Evolutionary conservation across 1,284 basidiomycete genomes (phyloP).

Genomic region (Rhodotorula mucilaginosa): DNA sequence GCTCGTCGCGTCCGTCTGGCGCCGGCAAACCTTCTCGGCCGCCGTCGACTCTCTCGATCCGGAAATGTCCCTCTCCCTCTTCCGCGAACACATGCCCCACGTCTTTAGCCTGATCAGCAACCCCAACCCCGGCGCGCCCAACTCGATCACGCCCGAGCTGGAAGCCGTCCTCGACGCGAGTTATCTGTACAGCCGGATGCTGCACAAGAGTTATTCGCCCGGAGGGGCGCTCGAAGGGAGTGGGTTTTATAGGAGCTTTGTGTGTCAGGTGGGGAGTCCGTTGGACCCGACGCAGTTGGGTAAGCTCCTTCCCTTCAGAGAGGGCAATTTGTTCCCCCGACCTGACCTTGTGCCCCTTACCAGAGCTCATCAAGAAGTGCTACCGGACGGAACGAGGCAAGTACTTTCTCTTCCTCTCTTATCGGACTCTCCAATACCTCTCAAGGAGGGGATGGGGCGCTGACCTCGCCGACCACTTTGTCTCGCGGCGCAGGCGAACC

Average conservation of each 20-base stretch:
- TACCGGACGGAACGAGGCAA: conserved; percentile 63
- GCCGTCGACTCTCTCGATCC: conserved; percentile 69
- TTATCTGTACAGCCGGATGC: conserved; percentile 72
- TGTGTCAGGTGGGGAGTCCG: conserved; percentile 63
- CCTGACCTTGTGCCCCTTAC: conserved; percentile 47
- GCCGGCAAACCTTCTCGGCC: conserved; percentile 76
- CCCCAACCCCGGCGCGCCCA: conserved; percentile 36
- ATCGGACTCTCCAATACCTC: too few species aligned
- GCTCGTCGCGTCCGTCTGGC: conserved; percentile 75
- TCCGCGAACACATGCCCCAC: conserved; percentile 64
- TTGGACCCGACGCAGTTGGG: conserved; percentile 42
- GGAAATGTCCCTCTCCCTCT: conserved; percentile 63
- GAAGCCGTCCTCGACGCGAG: conserved; percentile 63
- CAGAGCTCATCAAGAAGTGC: conserved; percentile 75
- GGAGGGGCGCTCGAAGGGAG: conserved; percentile 55
- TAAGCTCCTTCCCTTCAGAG: neutral
- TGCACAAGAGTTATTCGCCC: conserved; percentile 61
- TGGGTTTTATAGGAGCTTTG: conserved; percentile 74
- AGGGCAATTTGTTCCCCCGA: neutral
- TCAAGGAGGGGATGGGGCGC: too few species aligned
- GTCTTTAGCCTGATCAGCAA: conserved; percentile 57
- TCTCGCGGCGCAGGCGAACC: conserved; percentile 49
- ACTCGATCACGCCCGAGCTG: conserved; percentile 43
- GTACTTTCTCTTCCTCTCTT: neutral
- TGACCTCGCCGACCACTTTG: neutral